phyloP scores from a whole-genome alignment of 2,329 filamentous ascomycete genomes.

The Microdochium trichocladiopsis region DNA sequence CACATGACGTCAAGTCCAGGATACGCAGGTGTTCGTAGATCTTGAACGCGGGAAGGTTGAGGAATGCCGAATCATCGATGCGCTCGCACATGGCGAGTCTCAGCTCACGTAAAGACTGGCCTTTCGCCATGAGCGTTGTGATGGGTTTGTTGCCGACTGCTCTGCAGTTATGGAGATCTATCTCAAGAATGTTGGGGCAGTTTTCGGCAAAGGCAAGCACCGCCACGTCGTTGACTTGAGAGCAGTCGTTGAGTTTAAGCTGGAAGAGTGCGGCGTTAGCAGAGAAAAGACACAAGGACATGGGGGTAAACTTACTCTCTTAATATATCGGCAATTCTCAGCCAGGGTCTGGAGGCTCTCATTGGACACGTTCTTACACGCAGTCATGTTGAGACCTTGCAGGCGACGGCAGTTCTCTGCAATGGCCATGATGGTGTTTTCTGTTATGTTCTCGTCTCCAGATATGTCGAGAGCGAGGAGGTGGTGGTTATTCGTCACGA shows the following conservation, averaged over 20 bases:
- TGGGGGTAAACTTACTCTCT: conserved; percentile 54
- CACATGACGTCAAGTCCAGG: conserved; percentile 85
- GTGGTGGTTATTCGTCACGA: conserved; percentile 72
- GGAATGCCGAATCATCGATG: conserved; percentile 83
- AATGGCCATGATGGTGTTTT: conserved; percentile 44
- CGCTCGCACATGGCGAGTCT: conserved; percentile 79
- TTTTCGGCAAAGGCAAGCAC: conserved; percentile 80
- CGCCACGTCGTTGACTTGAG: conserved; percentile 74
- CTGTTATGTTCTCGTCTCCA: conserved; percentile 56
- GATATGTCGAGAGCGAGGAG: conserved; percentile 89
- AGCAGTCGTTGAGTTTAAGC: conserved; percentile 91
- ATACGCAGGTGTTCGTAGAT: conserved; percentile 86
- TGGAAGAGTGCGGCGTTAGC: conserved; percentile 30
- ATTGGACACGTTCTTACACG: conserved; percentile 77
- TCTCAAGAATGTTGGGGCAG: conserved; percentile 91
- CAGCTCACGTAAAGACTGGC: conserved; percentile 81
- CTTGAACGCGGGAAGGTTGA: conserved; percentile 61
- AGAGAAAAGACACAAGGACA: conserved; percentile 2
- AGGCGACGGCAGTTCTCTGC: conserved; percentile 76
- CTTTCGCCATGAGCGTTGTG: conserved; percentile 69
- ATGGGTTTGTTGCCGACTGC: conserved; percentile 78
- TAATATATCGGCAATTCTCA: conserved; percentile 76
- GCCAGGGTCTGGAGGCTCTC: conserved; percentile 78
- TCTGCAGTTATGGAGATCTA: conserved; percentile 83
- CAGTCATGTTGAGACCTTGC: conserved; percentile 89